These are phyloP conservation scores for Aureobasidium pullulans DNA, from an alignment of 2,329 filamentous ascomycete species.

Conservation along the genomic window DNA sequence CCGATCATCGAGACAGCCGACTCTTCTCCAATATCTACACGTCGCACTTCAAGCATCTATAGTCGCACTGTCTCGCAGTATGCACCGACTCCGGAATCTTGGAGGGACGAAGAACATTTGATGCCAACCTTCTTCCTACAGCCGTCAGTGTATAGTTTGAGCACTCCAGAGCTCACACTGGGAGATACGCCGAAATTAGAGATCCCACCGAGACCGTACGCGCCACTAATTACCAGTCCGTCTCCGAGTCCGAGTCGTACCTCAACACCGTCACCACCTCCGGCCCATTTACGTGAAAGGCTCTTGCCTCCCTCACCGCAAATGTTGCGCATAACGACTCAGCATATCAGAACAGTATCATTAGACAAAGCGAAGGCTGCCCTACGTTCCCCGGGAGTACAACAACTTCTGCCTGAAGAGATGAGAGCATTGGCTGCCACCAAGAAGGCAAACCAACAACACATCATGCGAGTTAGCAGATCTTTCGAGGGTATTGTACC, in stretches of 20 bases:
- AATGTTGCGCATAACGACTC: background rate
- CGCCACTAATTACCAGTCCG: conserved; percentile 7
- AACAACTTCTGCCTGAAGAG: conserved; percentile 9
- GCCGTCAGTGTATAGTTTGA: conserved; percentile 18
- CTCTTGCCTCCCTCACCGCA: background rate
- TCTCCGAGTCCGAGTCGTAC: conserved; percentile 6
- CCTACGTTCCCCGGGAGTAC: background rate
- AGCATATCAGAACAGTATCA: conserved; percentile 10
- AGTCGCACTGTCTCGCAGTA: conserved; percentile 26
- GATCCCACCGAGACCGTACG: background rate
- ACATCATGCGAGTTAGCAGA: background rate
- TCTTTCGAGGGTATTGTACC: conserved; percentile 1
- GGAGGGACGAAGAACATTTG: conserved; percentile 14
- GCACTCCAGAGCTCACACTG: conserved; percentile 10
- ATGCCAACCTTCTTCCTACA: conserved; percentile 21
- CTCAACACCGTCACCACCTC: background rate
- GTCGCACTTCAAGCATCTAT: conserved; percentile 27
- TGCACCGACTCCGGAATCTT: conserved; percentile 17
- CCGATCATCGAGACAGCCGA: conserved; percentile 14
- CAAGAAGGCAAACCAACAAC: background rate
- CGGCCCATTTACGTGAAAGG: background rate
- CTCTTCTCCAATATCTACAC: background rate
- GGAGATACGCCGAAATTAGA: background rate
- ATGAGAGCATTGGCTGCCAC: background rate
- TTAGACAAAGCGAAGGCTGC: conserved; percentile 11